Evolutionary conservation across 2,329 filamentous ascomycete genomes (phyloP).

Genomic region (Coniochaeta sp.): DNA sequence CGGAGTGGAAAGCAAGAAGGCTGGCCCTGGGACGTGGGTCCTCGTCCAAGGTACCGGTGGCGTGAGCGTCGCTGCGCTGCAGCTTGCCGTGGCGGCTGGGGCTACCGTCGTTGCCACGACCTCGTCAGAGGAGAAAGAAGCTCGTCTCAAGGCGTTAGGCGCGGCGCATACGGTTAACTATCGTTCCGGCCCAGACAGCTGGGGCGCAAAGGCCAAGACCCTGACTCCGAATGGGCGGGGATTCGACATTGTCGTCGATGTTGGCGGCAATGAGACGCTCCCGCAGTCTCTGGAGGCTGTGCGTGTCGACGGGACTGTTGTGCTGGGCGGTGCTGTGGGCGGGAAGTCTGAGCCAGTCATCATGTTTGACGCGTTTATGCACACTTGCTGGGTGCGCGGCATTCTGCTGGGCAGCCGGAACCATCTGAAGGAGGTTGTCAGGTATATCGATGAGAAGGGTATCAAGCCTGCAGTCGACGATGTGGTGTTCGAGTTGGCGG

Average conservation of each 20-base stretch:
- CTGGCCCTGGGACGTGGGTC: constrained; percentile 25
- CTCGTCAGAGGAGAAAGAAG: constrained; percentile 45
- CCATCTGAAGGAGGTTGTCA: constrained; percentile 19
- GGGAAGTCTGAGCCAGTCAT: constrained; percentile 19
- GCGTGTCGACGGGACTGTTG: constrained; percentile 23
- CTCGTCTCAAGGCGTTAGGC: constrained; percentile 45
- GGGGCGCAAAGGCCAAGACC: constrained; percentile 49
- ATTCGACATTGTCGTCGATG: constrained; percentile 56
- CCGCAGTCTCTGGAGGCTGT: constrained; percentile 46
- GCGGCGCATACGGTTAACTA: constrained; percentile 57
- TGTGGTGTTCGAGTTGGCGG: constrained; percentile 20
- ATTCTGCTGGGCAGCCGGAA: constrained; percentile 16
- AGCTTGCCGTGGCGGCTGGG: constrained; percentile 39
- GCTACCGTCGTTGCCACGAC: constrained; percentile 52
- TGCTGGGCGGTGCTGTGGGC: constrained; percentile 22
- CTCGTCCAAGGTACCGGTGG: constrained; percentile 32
- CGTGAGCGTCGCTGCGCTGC: constrained; percentile 26
- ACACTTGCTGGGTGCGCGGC: constrained; percentile 21
- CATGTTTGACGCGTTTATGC: constrained; percentile 16
- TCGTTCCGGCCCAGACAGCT: constrained; percentile 40
- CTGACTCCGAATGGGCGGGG: constrained; percentile 39
- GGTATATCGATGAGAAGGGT: constrained; percentile 23
- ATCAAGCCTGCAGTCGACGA: constrained; percentile 23
- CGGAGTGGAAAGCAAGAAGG: constrained; percentile 33
- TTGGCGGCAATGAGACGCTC: constrained; percentile 59